phyloP scores from a whole-genome alignment of 306 rosid species.

The Crataegus laevigata region DNA sequence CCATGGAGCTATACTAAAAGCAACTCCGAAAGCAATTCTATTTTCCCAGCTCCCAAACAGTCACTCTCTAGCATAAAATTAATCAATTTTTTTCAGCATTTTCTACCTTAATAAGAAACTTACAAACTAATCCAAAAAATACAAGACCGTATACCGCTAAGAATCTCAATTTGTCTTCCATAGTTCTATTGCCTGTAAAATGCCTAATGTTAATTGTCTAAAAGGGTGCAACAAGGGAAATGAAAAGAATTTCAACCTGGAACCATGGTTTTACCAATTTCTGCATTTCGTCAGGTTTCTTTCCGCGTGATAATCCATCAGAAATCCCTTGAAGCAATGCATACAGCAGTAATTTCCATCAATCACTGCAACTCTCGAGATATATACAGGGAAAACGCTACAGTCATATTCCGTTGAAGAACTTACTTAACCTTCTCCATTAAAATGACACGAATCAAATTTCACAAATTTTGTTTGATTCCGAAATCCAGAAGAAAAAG shows the following conservation, averaged over 20 bases:
- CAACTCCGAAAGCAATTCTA: too few species aligned
- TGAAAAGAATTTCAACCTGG: background rate
- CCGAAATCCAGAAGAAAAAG: background rate
- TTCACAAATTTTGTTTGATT: background rate
- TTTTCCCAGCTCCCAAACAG: too few species aligned
- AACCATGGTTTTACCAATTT: constrained; percentile 39
- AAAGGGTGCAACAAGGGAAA: background rate
- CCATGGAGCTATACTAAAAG: too few species aligned
- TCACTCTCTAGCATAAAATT: too few species aligned
- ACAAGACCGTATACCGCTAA: too few species aligned
- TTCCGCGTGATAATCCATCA: constrained; percentile 84
- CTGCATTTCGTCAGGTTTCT: constrained; percentile 76
- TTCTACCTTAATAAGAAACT: too few species aligned
- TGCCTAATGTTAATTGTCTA: background rate
- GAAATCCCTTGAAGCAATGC: constrained; percentile 89
- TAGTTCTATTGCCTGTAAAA: constrained; percentile 41
- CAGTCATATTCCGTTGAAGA: background rate
- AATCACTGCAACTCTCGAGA: background rate
- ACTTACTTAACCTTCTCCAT: background rate
- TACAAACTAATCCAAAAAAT: too few species aligned
- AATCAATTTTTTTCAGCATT: too few species aligned
- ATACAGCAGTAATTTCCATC: constrained; percentile 18
- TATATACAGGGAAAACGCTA: background rate
- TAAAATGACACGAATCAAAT: background rate
- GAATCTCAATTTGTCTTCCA: too few species aligned